Evolutionary conservation across 345 rosid genomes (phyloP).

Genomic region (Aquilaria sinensis): DNA sequence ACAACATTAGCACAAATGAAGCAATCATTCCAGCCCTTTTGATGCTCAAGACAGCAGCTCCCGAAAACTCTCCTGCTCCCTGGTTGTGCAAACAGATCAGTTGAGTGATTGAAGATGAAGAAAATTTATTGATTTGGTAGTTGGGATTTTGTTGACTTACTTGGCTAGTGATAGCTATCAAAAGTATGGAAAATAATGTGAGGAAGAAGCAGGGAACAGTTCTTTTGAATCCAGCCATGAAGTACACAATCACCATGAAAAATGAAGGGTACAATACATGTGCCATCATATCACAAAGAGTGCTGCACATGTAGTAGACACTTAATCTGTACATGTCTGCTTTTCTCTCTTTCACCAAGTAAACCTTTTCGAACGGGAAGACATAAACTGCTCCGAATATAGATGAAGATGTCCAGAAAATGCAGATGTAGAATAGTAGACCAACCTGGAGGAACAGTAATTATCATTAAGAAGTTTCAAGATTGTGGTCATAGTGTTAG

Average conservation of each 20-base stretch:
- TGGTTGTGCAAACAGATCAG: conserved; percentile 11
- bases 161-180: conserved; percentile 86
- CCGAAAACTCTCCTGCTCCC: conserved; percentile 93
- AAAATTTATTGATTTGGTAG: neutral
- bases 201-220: conserved; percentile 82
- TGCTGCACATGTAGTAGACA: conserved; percentile 82
- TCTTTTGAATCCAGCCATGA: conserved; percentile 94
- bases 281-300: conserved; percentile 89
- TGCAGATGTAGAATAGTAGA: conserved; percentile 91
- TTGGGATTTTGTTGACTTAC: conserved; percentile 29
- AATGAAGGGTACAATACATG: conserved; percentile 82
- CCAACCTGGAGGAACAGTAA: conserved; percentile 49
- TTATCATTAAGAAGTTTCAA: conserved; percentile 4
- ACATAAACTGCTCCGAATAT: conserved; percentile 91
- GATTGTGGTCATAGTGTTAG: neutral
- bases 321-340: conserved; percentile 98
- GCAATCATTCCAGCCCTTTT: conserved; percentile 92
- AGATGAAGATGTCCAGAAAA: conserved; percentile 95
- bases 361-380: conserved; percentile 86
- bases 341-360: conserved; percentile 87
- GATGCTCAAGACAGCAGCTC: conserved; percentile 84
- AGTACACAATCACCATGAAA: conserved; percentile 81
- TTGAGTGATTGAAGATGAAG: neutral
- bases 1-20: conserved; percentile 75
- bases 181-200: conserved; percentile 54